These are phyloP conservation scores for Malassezia furfur DNA, from an alignment of 1,284 basidiomycete genomes.

Conservation along the genomic window DNA sequence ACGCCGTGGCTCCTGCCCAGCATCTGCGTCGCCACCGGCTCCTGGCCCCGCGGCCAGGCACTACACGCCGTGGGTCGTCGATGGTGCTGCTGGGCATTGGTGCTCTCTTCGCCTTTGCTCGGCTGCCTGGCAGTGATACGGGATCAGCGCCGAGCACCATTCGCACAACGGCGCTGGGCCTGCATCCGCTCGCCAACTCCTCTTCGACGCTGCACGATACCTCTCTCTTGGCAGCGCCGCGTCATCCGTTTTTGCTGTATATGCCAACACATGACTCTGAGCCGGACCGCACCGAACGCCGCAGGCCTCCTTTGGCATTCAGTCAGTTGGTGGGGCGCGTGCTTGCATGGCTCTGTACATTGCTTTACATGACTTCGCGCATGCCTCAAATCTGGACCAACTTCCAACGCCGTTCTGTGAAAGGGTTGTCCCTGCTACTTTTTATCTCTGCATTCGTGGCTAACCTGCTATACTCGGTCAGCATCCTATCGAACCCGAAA, in stretches of 20 bases:
- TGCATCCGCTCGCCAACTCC: too few relatives aligned
- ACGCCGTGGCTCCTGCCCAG: background rate
- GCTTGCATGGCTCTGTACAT: slow-evolving; percentile 40
- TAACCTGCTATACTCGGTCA: slow-evolving; percentile 38
- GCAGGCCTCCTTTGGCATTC: background rate
- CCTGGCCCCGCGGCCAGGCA: slow-evolving; percentile 1
- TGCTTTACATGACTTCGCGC: slow-evolving; percentile 46
- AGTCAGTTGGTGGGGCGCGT: slow-evolving; percentile 30
- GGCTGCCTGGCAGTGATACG: too few relatives aligned
- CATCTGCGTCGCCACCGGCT: background rate
- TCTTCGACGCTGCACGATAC: background rate
- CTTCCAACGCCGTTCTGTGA: slow-evolving; percentile 33
- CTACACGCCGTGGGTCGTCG: slow-evolving; percentile 12
- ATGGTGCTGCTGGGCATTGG: slow-evolving; percentile 17
- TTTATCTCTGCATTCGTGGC: slow-evolving; percentile 42
- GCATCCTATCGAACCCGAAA: slow-evolving; percentile 30
- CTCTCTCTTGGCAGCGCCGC: background rate
- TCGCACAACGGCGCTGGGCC: too few relatives aligned
- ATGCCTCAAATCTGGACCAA: slow-evolving; percentile 48
- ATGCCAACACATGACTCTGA: background rate
- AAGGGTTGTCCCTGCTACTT: slow-evolving; percentile 39
- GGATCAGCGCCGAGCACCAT: too few relatives aligned
- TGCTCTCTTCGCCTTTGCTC: background rate
- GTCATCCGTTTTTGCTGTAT: slow-evolving; percentile 11
- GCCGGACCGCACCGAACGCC: background rate